Base-by-base conservation (phyloP, 495 filamentous ascomycete genomes). In the Tuber aestivum region DNA sequence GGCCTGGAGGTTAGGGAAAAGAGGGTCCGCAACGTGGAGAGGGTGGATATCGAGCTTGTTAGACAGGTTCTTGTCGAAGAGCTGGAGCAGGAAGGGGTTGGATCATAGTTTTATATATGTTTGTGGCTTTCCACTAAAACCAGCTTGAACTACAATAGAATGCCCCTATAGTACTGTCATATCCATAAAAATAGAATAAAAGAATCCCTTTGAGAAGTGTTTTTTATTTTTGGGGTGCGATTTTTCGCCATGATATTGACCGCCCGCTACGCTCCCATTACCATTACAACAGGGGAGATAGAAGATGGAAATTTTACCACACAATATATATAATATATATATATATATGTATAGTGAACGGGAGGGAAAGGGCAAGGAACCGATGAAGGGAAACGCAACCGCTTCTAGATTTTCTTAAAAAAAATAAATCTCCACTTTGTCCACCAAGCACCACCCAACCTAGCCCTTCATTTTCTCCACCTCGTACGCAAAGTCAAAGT, bases 401-500 rank as follows among this genome's bases (percentile, higher is more conserved):
- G 50, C 23, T 23, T 61, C 27, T 61, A 32, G 50, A 32, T 61
- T 27, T 61, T 61, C 50, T 61, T 61, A 12, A 18, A n/a, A 10
- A 65, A 65, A 65, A 16, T n/a, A 35, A 65, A 56, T 18, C 27
- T 27, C 23, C 50, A 56, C 12, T 27, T 56, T 9, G 50, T 56
- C 23, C 10, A 56, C 23, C 23, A 56, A 65, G 56, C 27, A 65
- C 65, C 80, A 14, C 70, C 75, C 75, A 86, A 84, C 40, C 48
- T 79, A 79, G 8, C 72, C 78, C 44, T 79, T 83, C 94, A 82
- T 82, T 75, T 81, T 88, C 90, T 99, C 95, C 71, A 98, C 95
- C 88, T 99, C 96, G 84, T 97, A 99, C 87, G 90, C 90, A 86
- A 99, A 99, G 84, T 98, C 95, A 85, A 95, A 99, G 87, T 97